Evolutionary conservation across 331 rosid genomes (phyloP).

Genomic region (Rhamnella rubrinervis): DNA sequence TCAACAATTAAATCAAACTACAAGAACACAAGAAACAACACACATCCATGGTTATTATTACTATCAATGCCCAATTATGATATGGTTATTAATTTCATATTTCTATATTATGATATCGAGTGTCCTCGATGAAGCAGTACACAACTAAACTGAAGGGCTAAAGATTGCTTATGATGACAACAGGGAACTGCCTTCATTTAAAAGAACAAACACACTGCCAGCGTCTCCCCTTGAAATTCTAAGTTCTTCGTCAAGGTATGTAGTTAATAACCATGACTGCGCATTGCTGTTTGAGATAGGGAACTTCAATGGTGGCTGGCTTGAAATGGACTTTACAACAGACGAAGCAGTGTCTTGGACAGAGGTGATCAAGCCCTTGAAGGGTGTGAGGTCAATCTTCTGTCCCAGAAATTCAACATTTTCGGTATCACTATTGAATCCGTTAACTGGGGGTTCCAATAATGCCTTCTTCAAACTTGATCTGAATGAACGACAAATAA

Average conservation of each 20-base stretch:
- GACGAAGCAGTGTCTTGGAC: slow-evolving; percentile 80
- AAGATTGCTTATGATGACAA: slow-evolving; percentile 30
- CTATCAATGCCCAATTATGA: background rate
- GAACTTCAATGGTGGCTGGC: slow-evolving; percentile 71
- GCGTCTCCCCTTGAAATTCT: slow-evolving; percentile 76
- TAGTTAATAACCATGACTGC: slow-evolving; percentile 85
- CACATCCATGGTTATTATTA: background rate
- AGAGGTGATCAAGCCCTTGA: slow-evolving; percentile 67
- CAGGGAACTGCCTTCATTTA: slow-evolving; percentile 86
- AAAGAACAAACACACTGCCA: slow-evolving; percentile 77
- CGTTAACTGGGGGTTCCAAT: slow-evolving; percentile 88
- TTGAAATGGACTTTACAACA: slow-evolving; percentile 70
- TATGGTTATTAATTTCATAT: background rate
- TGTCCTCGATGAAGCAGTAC: background rate
- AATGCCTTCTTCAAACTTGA: slow-evolving; percentile 79
- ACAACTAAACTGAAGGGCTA: background rate
- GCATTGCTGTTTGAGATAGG: slow-evolving; percentile 55
- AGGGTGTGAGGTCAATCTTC: slow-evolving; percentile 68
- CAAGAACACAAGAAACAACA: no score
- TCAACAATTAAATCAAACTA: no score
- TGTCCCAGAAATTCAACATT: slow-evolving; percentile 82
- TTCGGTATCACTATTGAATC: slow-evolving; percentile 81
- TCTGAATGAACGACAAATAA: slow-evolving; percentile 37
- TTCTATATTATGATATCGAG: background rate
- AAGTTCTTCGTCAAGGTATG: slow-evolving; percentile 80